Conservation (phyloP, 202 grass and related monocot genomes). For the Schoenoplectus triqueter region DNA sequence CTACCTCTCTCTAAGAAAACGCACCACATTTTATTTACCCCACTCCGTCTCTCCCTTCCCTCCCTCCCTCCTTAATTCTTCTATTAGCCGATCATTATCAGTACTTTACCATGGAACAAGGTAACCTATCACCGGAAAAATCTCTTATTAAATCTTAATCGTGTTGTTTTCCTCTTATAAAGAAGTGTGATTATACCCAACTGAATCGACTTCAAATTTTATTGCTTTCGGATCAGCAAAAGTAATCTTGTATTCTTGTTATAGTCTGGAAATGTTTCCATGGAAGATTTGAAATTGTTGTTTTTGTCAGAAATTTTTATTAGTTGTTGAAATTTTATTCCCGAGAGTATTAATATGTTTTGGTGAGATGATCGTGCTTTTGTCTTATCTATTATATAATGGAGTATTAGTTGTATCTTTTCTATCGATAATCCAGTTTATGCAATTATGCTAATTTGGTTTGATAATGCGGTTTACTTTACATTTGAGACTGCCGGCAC, state of each 20-base stretch:
- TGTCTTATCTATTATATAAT: constrained; percentile 16
- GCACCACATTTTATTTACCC: too few relatives aligned
- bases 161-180: background rate
- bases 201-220: background rate
- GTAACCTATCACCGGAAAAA: background rate
- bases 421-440: constrained; percentile 27
- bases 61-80: background rate
- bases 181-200: background rate
- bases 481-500: constrained; percentile 13
- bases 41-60: too few relatives aligned
- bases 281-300: background rate
- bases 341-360: background rate
- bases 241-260: background rate
- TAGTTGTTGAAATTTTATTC: background rate
- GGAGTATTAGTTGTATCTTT: constrained; percentile 14
- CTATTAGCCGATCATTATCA: background rate
- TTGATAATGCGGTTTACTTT: constrained; percentile 27
- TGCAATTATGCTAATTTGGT: constrained; percentile 20
- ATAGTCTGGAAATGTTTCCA: background rate
- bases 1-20: too few relatives aligned
- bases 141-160: background rate
- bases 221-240: background rate
- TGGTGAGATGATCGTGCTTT: constrained; percentile 8
- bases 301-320: background rate
- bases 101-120: constrained; percentile 30